Evolutionary conservation across 1,139 yeast genomes (phyloP).

Genomic region (Spathaspora sp.): DNA sequence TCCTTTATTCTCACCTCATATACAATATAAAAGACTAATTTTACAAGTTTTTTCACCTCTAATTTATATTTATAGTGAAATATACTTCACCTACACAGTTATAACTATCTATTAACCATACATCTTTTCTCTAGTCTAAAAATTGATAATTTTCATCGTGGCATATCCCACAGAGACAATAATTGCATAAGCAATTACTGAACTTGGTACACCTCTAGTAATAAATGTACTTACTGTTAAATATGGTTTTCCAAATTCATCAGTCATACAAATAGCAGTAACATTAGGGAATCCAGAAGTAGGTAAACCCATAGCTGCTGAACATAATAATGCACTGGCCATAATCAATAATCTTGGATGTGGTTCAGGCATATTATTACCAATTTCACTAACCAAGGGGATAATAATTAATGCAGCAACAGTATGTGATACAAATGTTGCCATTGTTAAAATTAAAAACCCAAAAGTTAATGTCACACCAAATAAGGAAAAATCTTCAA

Average conservation of each 20-base stretch:
- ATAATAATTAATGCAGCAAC: slow-evolving; percentile 74
- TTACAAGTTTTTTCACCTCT: too few relatives aligned
- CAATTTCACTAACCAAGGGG: slow-evolving; percentile 70
- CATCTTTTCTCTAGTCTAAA: slow-evolving; percentile 17
- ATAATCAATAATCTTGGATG: slow-evolving; percentile 64
- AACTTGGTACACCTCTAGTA: slow-evolving; percentile 70
- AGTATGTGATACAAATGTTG: slow-evolving; percentile 75
- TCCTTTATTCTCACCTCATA: too few relatives aligned
- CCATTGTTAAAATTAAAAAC: slow-evolving; percentile 60
- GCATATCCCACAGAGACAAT: slow-evolving; percentile 67
- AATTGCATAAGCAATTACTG: slow-evolving; percentile 54
- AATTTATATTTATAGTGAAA: too few relatives aligned
- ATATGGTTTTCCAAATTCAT: slow-evolving; percentile 67
- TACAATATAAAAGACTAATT: too few relatives aligned
- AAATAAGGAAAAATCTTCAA: slow-evolving; percentile 55
- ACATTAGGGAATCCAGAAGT: slow-evolving; percentile 79
- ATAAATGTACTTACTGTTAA: slow-evolving; percentile 65
- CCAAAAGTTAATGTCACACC: slow-evolving; percentile 69
- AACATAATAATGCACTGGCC: slow-evolving; percentile 65
- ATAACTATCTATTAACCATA: not conserved
- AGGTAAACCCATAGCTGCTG: slow-evolving; percentile 78
- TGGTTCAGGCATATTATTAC: slow-evolving; percentile 52
- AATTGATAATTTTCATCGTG: slow-evolving; percentile 53
- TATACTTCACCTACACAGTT: too few relatives aligned
- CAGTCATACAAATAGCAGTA: slow-evolving; percentile 77